phyloP scores from a whole-genome alignment of 345 rosid genomes.

The Murraya koenigii region DNA sequence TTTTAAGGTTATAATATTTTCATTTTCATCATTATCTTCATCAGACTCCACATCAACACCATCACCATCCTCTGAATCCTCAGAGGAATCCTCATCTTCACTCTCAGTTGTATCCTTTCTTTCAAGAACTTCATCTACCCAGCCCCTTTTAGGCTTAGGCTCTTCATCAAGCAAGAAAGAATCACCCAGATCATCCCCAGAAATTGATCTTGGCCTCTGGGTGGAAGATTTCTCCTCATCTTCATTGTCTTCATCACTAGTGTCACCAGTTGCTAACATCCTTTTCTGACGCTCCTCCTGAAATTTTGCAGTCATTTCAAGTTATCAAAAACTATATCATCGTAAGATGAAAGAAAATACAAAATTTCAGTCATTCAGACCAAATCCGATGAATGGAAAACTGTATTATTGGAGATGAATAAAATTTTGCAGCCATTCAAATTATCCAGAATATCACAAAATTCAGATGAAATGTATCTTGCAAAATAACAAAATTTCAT shows the following conservation, averaged over 20 bases:
- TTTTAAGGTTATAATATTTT: constrained; percentile 37
- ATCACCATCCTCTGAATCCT: constrained; percentile 47
- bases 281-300: constrained; percentile 87
- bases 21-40: constrained; percentile 37
- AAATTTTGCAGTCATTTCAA: constrained; percentile 7
- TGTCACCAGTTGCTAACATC: constrained; percentile 68
- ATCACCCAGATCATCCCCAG: constrained; percentile 95
- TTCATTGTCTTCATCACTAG: constrained; percentile 75
- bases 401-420: not conserved
- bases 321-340: not conserved
- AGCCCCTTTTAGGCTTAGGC: constrained; percentile 50
- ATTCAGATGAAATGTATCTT: constrained; percentile 2
- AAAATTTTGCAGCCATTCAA: constrained; percentile 2
- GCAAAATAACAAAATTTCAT: not conserved
- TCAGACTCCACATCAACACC: constrained; percentile 44
- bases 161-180: constrained; percentile 70
- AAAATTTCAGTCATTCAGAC: not conserved
- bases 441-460: not conserved
- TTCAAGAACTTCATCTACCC: constrained; percentile 88
- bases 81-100: constrained; percentile 58
- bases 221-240: constrained; percentile 36
- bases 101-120: constrained; percentile 49
- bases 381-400: not conserved
- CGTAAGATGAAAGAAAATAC: not conserved
- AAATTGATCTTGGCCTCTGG: constrained; percentile 41